A percentile compares a stretch with the other conserved stretches of the same genome.
Conservation (phyloP, 176 grass and related monocot genomes). For the Oryza meridionalis region DNA sequence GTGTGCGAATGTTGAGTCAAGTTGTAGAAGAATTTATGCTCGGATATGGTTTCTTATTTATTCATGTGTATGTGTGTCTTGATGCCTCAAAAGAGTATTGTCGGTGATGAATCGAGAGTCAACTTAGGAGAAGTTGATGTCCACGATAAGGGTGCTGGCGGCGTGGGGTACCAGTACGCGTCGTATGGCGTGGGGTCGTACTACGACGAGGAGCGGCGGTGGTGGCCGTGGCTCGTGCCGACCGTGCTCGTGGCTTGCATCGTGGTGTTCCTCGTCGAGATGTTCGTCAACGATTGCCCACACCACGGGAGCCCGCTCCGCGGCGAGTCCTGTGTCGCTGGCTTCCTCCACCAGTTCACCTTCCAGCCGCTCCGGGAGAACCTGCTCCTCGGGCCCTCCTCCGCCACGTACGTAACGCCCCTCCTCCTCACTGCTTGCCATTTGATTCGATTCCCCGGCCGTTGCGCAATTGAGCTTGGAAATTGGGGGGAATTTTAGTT, state of each 20-base stretch:
- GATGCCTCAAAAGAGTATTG: too few species aligned
- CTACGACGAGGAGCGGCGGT: conserved; percentile 61
- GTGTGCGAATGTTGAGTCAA: too few species aligned
- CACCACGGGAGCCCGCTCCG: conserved; percentile 42
- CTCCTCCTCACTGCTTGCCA: neutral
- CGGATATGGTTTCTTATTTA: too few species aligned
- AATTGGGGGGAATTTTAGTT: neutral
- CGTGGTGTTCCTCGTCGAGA: conserved; percentile 81
- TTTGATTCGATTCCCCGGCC: neutral
- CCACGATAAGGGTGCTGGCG: conserved; percentile 28
- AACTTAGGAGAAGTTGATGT: too few species aligned
- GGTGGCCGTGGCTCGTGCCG: conserved; percentile 86
- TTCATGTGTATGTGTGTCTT: too few species aligned
- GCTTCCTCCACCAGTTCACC: conserved; percentile 71
- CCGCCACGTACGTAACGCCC: conserved; percentile 81
- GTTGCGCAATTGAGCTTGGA: neutral
- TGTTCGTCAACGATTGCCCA: conserved; percentile 86
- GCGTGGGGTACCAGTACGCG: conserved; percentile 31
- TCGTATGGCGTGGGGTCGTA: conserved; percentile 33
- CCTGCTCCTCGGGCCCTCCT: conserved; percentile 80
- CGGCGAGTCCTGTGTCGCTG: conserved; percentile 52
- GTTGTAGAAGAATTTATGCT: too few species aligned
- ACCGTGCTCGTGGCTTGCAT: conserved; percentile 62
- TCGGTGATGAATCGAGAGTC: too few species aligned
- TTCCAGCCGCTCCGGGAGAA: conserved; percentile 90